Base-by-base conservation (phyloP, 2,329 filamentous ascomycete genomes). In the Exophiala sp. region DNA sequence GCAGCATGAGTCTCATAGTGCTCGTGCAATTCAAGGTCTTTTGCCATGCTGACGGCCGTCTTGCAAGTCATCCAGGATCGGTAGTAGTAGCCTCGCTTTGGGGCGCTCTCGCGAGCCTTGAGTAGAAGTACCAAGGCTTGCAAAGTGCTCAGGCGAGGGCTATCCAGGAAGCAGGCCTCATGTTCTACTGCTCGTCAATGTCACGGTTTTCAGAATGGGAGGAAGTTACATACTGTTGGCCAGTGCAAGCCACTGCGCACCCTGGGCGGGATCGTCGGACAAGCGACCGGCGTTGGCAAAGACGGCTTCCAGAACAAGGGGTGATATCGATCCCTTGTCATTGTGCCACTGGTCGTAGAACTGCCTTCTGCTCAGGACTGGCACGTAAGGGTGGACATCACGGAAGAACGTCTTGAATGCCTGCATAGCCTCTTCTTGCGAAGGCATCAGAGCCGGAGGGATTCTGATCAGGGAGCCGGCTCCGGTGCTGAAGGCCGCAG, bases 31-130 rank as follows among this genome's bases (percentile, higher is more conserved):
- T 89, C 88, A 24, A 97, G 74, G 64, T 96, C 91, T 63, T 94
- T 93, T 21, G 82, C 88, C 88, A 97, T 95, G 40, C 89, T 85
- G 6, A 95, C 85, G 56, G 91, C 88, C 53, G 90, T 88, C 46
- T 95, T 91, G 16, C 95, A 82, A 3, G 86, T 88, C 81, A 96
- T 95, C 91, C 93, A 97, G 0, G 93, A 97, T 30, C 91, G 83
- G 69, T 93, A 97, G 67, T 93, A 97, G 65, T 97, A 97, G 1
- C 93, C 93, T 53, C 88, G 82, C 64, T 95, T 95, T 0, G 91
- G 90, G 7, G 86, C 82, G n/a, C 87, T 86, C 67, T 97, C 91
- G 56, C 89, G 80, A 1, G 91, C 93, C 67, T 97, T 97, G 37
- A 96, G 72, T 14, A 96, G 76, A 38, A 97, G 83, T 38, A 96